These are phyloP conservation scores for Penicillium palitans DNA, from an alignment of 2,329 filamentous ascomycete species.

Conservation along the genomic window DNA sequence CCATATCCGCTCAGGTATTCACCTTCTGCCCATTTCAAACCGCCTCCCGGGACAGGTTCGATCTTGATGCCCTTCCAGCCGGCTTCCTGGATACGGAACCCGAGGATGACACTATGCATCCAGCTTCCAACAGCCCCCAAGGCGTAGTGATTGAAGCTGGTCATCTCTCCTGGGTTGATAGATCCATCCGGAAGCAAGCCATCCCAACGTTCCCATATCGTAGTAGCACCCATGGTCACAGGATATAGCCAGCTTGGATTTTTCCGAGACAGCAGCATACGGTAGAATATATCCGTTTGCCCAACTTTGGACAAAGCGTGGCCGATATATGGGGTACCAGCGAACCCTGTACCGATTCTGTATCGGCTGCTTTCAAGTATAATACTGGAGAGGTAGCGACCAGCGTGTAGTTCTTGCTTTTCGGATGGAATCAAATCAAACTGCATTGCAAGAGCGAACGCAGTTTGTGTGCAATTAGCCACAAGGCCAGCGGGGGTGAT, in stretches of 20 bases:
- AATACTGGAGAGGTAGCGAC: not conserved
- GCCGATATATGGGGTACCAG: constrained; percentile 33
- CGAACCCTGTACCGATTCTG: constrained; percentile 41
- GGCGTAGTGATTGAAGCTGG: constrained; percentile 47
- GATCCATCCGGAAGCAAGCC: constrained; percentile 40
- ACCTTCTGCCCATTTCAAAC: not conserved
- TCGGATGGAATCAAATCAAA: constrained; percentile 26
- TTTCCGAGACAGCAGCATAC: constrained; percentile 42
- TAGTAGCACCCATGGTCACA: constrained; percentile 45
- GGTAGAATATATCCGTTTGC: constrained; percentile 34
- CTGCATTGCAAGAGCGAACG: constrained; percentile 25
- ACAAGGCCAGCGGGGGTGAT: constrained; percentile 32
- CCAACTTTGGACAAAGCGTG: constrained; percentile 28
- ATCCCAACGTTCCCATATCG: constrained; percentile 50
- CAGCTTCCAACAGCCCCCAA: constrained; percentile 38
- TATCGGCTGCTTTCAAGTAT: constrained; percentile 16
- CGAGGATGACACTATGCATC: constrained; percentile 35
- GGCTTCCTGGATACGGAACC: constrained; percentile 28
- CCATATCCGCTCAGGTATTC: not conserved
- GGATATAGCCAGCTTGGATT: constrained; percentile 44
- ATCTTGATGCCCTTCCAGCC: constrained; percentile 32
- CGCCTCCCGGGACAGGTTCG: not conserved
- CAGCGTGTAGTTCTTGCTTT: constrained; percentile 17
- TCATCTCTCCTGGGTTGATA: constrained; percentile 46
- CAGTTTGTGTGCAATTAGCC: constrained; percentile 37